Base-by-base conservation (phyloP, 192 early-diverging fungal species). In the Hyaloraphidium curvatum region DNA sequence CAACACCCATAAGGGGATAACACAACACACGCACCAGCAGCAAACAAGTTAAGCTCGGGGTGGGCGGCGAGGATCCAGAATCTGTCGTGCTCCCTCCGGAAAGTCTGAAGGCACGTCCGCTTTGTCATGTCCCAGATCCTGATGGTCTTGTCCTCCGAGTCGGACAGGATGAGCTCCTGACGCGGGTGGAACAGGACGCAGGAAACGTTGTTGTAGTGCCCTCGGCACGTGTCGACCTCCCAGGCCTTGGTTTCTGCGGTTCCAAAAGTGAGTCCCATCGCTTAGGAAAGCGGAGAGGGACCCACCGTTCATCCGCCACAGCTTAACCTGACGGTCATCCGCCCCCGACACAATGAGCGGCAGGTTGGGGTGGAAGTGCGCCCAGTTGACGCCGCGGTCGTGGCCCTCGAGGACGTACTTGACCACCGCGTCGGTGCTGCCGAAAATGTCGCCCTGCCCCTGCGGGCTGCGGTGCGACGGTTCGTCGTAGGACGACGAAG, bases 191-290 rank as follows among this genome's bases (percentile, higher is more conserved):
- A 99, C 37, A 99, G 63, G 1, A 84, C 84, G 40, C 77, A 77
- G 23, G 84, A 89, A 26, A 99, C 87, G 54, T 96, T 96, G 77
- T 91, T 96, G 70, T 88, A 96, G 67, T 99, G 95, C 5, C 92
- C 95, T 26, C 95, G 81, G 73, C 89, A 95, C 21, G 91, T 93
- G 61, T 99, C 92, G n/a, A 99, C 85, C 64, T 99, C 95, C 95
- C 95, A 99, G 16, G 95, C 95, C 63, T 86, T 82, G 31, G 86
- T 85, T 57, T 99, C 91, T 87, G 63, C 28, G 31, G 21, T 35
- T 37, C 23, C 28, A 19, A 21, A 5, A 70, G 16, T 25, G 25
- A 11, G 7, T 9, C 43, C 7, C 19, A 4, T 4, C 7, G 25
- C 43, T 9, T 25, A 11, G 14, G 5, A 22, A 66, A 25, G 40